phyloP scores from a whole-genome alignment of 768 basidiomycete genomes.

The Mycena capillaripes region DNA sequence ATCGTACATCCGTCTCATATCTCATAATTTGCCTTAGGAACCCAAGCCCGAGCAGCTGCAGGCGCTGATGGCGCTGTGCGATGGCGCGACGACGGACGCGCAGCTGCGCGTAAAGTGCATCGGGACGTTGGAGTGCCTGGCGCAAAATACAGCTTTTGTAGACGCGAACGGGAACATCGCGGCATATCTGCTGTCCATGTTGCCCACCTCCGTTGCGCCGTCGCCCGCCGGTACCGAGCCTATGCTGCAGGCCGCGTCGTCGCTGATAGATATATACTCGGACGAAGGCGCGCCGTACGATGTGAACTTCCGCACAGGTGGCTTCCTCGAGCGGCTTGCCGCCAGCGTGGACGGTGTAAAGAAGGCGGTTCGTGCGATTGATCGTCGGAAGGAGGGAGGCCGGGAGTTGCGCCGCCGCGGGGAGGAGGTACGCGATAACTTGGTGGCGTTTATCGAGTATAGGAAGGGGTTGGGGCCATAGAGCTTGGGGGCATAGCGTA shows the following conservation, averaged over 20 bases:
- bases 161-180: constrained; percentile 82
- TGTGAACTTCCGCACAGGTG: constrained; percentile 78
- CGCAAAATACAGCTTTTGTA: constrained; percentile 73
- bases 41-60: constrained; percentile 74
- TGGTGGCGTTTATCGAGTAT: constrained; percentile 83
- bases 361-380: constrained; percentile 74
- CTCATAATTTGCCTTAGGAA: constrained; percentile 48
- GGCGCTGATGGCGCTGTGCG: constrained; percentile 76
- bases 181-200: constrained; percentile 73
- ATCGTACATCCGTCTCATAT: constrained; percentile 12
- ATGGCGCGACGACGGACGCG: constrained; percentile 63
- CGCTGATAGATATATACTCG: constrained; percentile 93
- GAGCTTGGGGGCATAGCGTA: too few relatives aligned
- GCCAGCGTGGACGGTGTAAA: constrained; percentile 74
- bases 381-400: constrained; percentile 76
- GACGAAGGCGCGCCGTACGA: constrained; percentile 89
- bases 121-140: constrained; percentile 89
- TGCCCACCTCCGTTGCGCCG: constrained; percentile 59
- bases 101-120: constrained; percentile 81
- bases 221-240: constrained; percentile 72
- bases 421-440: constrained; percentile 83
- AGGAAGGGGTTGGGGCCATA: constrained; percentile 67
- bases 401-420: constrained; percentile 76
- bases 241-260: constrained; percentile 83
- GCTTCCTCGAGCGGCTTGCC: constrained; percentile 67